Evolutionary conservation across 2,329 filamentous ascomycete species (phyloP), one percentile per base, ranked within the genome.

Genomic region (Diaporthe ampelina): DNA sequence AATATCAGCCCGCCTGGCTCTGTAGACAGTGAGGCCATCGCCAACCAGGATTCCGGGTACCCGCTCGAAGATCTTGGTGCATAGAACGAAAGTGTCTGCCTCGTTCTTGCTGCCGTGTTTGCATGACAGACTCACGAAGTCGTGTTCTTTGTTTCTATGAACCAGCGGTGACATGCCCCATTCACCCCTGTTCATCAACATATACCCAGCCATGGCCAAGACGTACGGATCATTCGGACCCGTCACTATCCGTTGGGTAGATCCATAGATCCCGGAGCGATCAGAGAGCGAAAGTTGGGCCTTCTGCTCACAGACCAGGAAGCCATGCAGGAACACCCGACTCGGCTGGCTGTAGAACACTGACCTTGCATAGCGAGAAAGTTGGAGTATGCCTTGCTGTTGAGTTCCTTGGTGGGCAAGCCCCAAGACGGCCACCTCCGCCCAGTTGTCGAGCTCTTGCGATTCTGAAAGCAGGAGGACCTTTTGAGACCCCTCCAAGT

Each of bases 11-110:
- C 58, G 58, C 17, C 37, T 61, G 13, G 58, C n/a, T 45, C 58
- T 45, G 17, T 61, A 61, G 58, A 61, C 58, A 26, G 37, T 61
- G 37, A 61, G 58, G 43, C 37, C 58, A 61, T 61, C 58, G 15
- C 58, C 37, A 26, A 61, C 58, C n/a, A 61, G 13, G 37, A 26
- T 17, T 29, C 37, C 58, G 15, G n/a, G 1, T 29, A 43, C 58
- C 37, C 58, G 24, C 37, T 61, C 58, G 58, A 61, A 61, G 24
- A 45, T 45, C 58, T 61, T 61, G 7, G 37, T 15, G 7, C 37
- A 37, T 11, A 61, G 24, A 29, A 61, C 11, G 58, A 26, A 61
- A 11, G 7, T 43, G 24, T 43, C n/a, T 17, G n/a, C 24, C n/a
- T 13, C 21, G 17, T 17, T 29, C 24, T 17, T 3, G 2, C 13